Base-by-base conservation (phyloP, 495 filamentous ascomycete genomes). In the Clohesyomyces aquaticus region DNA sequence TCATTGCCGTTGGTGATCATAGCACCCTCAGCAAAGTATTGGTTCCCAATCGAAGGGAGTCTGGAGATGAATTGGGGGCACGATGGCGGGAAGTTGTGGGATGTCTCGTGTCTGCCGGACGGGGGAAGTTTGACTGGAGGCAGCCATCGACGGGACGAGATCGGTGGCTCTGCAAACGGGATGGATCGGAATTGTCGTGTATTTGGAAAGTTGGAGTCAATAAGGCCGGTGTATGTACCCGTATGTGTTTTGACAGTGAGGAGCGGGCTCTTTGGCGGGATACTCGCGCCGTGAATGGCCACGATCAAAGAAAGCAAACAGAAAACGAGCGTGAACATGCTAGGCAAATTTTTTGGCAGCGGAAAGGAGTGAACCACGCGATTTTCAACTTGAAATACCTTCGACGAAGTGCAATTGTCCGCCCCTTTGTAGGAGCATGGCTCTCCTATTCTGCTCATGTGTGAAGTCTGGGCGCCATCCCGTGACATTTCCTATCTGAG, bases 141-240 rank as follows among this genome's bases (percentile, higher is more conserved):
- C 8, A 60, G 29, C 57, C 57, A 60, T n/a, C 57, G 57, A 47
- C 45, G 57, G 10, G 45, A 52, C 27, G 1, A 1, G 14, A 52
- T 32, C 9, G 57, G 57, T 11, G 57, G 57, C 22, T 60, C 16
- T 22, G 57, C 57, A 26, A 60, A 60, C 11, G 57, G 45, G 32
- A 60, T 60, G 57, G 57, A 26, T 26, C 57, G 57, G 22, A 51
- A 60, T 52, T 60, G 57, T 45, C 57, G 57, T 0, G 57, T 60
- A 0, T 60, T 51, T 26, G 57, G 57, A 27, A 60, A 60, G 4
- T 50, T 23, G n/a, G 57, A 47, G 28, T 60, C 57, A 21, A 60
- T 60, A 14, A 60, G 47, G 8, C 57, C 57, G 4, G 57, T 60
- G 47, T 22, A 60, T 1, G 57, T 60, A 12, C 57, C 57, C 11